Evolutionary conservation across 2,329 filamentous ascomycete genomes (phyloP).

Genomic region (Furcasterigmium furcatum): DNA sequence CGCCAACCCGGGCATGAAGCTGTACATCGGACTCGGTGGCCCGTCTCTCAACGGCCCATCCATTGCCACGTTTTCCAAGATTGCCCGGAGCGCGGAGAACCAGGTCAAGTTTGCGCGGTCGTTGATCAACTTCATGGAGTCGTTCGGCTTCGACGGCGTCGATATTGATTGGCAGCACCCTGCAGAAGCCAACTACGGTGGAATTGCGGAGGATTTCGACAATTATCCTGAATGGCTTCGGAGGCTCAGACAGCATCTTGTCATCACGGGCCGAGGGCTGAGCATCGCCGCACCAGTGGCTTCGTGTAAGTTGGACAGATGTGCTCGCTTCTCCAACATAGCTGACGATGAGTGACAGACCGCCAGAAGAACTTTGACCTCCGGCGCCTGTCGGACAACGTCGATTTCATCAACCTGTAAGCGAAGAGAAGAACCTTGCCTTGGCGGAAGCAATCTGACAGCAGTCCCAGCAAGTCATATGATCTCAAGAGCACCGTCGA

Average conservation of each 20-base stretch:
- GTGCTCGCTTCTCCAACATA: too few relatives aligned
- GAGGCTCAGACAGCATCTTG: too few relatives aligned
- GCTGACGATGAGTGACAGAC: too few relatives aligned
- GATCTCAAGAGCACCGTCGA: too few relatives aligned
- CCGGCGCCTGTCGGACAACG: background rate
- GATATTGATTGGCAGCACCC: slow-evolving; percentile 21
- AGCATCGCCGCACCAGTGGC: too few relatives aligned
- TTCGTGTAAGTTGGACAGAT: too few relatives aligned
- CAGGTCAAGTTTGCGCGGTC: slow-evolving; percentile 14
- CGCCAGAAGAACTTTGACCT: slow-evolving; percentile 1
- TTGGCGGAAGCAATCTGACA: too few relatives aligned
- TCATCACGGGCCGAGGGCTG: too few relatives aligned
- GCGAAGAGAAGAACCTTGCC: too few relatives aligned
- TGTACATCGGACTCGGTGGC: slow-evolving; percentile 35
- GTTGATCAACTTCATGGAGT: slow-evolving; percentile 12
- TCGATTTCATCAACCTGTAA: slow-evolving; percentile 20
- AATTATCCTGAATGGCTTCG: slow-evolving; percentile 4
- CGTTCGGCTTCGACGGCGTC: slow-evolving; percentile 20
- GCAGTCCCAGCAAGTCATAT: too few relatives aligned
- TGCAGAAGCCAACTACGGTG: slow-evolving; percentile 9
- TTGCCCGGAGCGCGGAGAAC: slow-evolving; percentile 6
- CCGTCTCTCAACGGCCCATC: slow-evolving; percentile 33
- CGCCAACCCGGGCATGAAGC: slow-evolving; percentile 21
- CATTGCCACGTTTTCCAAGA: slow-evolving; percentile 18
- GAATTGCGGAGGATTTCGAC: slow-evolving; percentile 9